phyloP scores from a whole-genome alignment of 106 monocot species.

The Acorus calamus region DNA sequence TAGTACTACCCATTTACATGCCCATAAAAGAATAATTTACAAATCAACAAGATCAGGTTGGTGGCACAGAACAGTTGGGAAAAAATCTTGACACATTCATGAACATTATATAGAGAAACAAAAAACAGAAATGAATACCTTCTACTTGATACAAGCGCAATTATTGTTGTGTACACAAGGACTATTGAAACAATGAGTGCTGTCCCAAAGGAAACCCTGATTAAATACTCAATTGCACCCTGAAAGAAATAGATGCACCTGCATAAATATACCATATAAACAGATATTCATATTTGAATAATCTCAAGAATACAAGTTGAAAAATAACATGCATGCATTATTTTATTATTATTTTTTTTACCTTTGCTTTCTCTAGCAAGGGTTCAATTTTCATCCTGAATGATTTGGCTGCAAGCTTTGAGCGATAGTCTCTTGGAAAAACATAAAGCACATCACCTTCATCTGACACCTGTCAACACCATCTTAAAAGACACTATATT shows the following conservation, averaged over 20 bases:
- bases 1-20: too few relatives aligned
- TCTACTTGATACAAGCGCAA: constrained; percentile 80
- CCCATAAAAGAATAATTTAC: too few relatives aligned
- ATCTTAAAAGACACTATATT: constrained; percentile 39
- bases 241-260: constrained; percentile 16
- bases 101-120: too few relatives aligned
- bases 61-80: too few relatives aligned
- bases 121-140: constrained; percentile 28
- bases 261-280: too few relatives aligned
- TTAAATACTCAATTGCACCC: constrained; percentile 66
- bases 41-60: too few relatives aligned
- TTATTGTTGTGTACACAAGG: constrained; percentile 91
- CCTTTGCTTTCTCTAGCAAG: constrained; percentile 78
- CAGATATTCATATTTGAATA: too few relatives aligned
- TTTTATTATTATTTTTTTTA: constrained; percentile 8
- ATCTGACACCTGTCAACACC: constrained; percentile 85
- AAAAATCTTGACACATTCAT: too few relatives aligned
- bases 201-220: constrained; percentile 92
- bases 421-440: constrained; percentile 74
- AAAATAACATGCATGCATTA: constrained; percentile 3
- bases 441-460: constrained; percentile 97
- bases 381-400: constrained; percentile 91
- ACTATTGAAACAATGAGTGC: constrained; percentile 89
- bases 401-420: constrained; percentile 71
- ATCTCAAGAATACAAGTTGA: too few relatives aligned